These are phyloP conservation scores for Tolypocladium capitatum DNA, from an alignment of 2,329 filamentous ascomycete species.

Conservation along the genomic window DNA sequence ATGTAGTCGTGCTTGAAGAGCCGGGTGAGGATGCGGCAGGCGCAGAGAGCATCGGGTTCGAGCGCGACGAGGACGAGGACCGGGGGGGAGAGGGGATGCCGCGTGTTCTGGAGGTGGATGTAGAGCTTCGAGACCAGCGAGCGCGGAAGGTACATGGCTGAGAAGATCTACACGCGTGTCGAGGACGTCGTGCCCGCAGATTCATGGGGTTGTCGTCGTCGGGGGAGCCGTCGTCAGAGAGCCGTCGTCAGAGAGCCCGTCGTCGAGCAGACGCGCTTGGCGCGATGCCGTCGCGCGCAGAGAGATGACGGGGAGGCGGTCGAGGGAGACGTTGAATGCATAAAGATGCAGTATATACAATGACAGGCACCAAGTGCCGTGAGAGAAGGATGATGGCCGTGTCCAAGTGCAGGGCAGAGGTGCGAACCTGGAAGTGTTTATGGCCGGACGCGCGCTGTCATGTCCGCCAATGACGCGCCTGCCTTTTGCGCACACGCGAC, in stretches of 20 bases:
- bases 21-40: slow-evolving; percentile 82
- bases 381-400: not conserved
- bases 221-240: not conserved
- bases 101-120: slow-evolving; percentile 69
- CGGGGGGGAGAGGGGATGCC: slow-evolving; percentile 81
- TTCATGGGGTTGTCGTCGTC: slow-evolving; percentile 14
- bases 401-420: not conserved
- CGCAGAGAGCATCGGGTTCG: slow-evolving; percentile 90
- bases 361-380: not conserved
- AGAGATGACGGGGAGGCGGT: not conserved
- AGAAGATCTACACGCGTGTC: slow-evolving; percentile 16
- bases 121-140: slow-evolving; percentile 83
- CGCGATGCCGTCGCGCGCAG: slow-evolving; percentile 3
- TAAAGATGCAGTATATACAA: not conserved
- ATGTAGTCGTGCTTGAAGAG: slow-evolving; percentile 97
- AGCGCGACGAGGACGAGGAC: slow-evolving; percentile 86
- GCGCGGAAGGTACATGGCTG: slow-evolving; percentile 84
- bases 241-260: too few relatives aligned
- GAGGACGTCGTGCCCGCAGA: slow-evolving; percentile 5
- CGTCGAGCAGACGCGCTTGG: slow-evolving; percentile 6
- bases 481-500: slow-evolving; percentile 3
- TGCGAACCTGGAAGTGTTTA: slow-evolving; percentile 7
- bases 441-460: slow-evolving; percentile 11
- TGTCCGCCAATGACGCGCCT: slow-evolving; percentile 11
- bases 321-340: too few relatives aligned